Evolutionary conservation across 148 eudicot species (phyloP).

Genomic region (Fagopyrum esculentum): DNA sequence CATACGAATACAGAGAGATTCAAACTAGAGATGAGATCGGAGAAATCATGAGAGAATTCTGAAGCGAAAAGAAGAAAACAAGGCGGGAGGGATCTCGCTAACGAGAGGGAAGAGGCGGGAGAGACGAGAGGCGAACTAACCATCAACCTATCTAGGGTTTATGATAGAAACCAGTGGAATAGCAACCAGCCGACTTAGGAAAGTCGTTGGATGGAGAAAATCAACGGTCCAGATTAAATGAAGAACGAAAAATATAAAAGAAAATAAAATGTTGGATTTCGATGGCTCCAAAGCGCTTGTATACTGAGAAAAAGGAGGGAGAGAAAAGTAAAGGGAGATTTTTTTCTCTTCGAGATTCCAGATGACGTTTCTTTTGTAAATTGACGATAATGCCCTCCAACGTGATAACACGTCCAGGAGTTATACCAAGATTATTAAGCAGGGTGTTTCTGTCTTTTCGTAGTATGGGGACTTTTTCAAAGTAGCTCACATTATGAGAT

Average conservation of each 20-base stretch:
- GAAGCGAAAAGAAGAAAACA: neutral
- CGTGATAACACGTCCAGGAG: neutral
- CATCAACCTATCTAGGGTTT: constrained; percentile 38
- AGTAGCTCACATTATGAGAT: neutral
- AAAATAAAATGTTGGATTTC: neutral
- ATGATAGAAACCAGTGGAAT: constrained; percentile 25
- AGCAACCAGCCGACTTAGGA: constrained; percentile 23
- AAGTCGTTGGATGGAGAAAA: constrained; percentile 27
- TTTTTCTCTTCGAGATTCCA: neutral
- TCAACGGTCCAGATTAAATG: constrained; percentile 15
- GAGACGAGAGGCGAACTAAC: constrained; percentile 1
- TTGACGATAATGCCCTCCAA: neutral
- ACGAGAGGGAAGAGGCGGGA: constrained; percentile 11
- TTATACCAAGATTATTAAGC: neutral
- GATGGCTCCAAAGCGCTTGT: constrained; percentile 13
- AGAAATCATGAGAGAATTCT: neutral
- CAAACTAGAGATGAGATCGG: constrained; percentile 9
- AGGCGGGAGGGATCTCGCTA: neutral
- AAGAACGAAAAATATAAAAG: neutral
- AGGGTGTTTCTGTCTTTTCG: neutral
- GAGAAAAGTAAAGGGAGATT: neutral
- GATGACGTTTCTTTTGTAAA: neutral
- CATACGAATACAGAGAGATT: neutral
- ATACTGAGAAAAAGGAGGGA: neutral
- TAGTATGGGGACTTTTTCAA: neutral